Evolutionary conservation across 345 rosid genomes (phyloP), one percentile per base, ranked within the genome.

Genomic region (Gossypium mustelinum): DNA sequence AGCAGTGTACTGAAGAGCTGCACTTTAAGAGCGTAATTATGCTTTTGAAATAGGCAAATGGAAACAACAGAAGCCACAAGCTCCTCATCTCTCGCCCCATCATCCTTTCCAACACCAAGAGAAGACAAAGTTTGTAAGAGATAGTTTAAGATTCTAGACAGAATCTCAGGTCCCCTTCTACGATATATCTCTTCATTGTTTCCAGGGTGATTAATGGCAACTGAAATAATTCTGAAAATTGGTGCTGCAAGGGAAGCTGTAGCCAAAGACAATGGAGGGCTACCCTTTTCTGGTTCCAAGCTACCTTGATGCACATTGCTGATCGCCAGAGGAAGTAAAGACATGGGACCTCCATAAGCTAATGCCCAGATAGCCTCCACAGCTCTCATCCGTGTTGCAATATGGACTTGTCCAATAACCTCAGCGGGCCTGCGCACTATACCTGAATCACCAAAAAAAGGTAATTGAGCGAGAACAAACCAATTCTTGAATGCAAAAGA

Each of bases 341-440:
- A 92, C 92, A 95, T 79, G 77, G 99, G 98, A 63, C 99, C 99
- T 70, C 99, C 99, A 79, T 89, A 85, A 72, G 97, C 94, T 81
- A 93, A 81, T 47, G 99, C 99, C 99, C 99, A 93, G 74, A 95
- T 78, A 73, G 98, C 93, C 82, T 95, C 97, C 78, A 82, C 89
- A 12, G 98, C 87, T 78, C 90, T 87, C 86, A 87, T 88, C 85
- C 98, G 87, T 25, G 86, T 82, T 58, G 97, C 98, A 76, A 95
- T 92, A 87, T 91, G 94, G 48, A 93, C 97, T 86, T 95, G 99
- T 81, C 99, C 99, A 75, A 95, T 97, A 80, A 96, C 94, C 85
- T 96, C 98, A 62, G 94, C 99, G 18, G 98, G 99, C 70, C 99
- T 86, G 65, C 98, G 86, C 68, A 82, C 79, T 73, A 80, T 78